Conservation (phyloP, 2,329 filamentous ascomycete genomes). For the Cercospora sesami region DNA sequence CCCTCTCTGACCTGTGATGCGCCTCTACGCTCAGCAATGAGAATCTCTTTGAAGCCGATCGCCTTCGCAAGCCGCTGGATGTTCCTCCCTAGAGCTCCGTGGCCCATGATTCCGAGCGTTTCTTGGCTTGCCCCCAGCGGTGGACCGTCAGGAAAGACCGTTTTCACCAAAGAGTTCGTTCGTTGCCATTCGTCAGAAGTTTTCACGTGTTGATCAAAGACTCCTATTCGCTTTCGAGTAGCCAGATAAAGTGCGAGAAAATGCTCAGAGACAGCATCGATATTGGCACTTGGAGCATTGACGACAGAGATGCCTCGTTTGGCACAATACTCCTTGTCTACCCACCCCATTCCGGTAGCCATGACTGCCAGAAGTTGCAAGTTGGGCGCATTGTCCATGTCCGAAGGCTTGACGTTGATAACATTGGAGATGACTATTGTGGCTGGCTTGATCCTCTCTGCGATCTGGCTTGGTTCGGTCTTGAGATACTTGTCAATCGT, state of each 20-base stretch:
- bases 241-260: conserved; percentile 26
- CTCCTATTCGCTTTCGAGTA: conserved; percentile 22
- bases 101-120: conserved; percentile 25
- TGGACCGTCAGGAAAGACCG: conserved; percentile 23
- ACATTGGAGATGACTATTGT: conserved; percentile 29
- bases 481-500: conserved; percentile 25
- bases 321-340: conserved; percentile 28
- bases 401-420: conserved; percentile 23
- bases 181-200: conserved; percentile 25
- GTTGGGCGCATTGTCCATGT: conserved; percentile 28
- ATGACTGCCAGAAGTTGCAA: conserved; percentile 25
- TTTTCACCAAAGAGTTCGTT: conserved; percentile 24
- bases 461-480: conserved; percentile 36
- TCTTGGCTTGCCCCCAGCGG: conserved; percentile 27
- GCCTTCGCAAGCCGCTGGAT: conserved; percentile 21
- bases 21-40: conserved; percentile 25
- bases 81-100: conserved; percentile 26
- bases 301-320: conserved; percentile 22
- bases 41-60: conserved; percentile 23
- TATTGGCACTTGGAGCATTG: conserved; percentile 25
- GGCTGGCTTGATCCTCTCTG: conserved; percentile 25
- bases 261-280: conserved; percentile 28
- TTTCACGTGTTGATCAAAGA: conserved; percentile 25
- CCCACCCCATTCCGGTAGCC: conserved; percentile 29
- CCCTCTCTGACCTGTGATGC: conserved; percentile 12